Evolutionary conservation across 345 rosid species (phyloP).

Genomic region (Streptanthus diversifolius): DNA sequence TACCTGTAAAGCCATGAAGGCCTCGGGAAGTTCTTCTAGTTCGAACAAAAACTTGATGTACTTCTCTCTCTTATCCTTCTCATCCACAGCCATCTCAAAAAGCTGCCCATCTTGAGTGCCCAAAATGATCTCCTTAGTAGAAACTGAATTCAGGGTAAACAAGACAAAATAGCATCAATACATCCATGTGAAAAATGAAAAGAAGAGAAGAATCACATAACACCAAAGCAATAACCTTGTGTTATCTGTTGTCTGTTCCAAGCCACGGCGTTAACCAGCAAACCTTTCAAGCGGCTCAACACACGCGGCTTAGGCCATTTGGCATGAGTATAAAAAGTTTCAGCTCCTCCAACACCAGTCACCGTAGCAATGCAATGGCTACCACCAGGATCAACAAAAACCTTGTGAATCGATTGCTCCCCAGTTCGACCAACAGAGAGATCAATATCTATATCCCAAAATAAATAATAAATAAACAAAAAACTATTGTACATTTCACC

Average conservation of each 20-base stretch:
- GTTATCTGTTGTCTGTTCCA: conserved; percentile 96
- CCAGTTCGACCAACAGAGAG: conserved; percentile 81
- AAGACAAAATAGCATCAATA: conserved; percentile 19
- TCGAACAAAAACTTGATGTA: conserved; percentile 77
- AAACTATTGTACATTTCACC: neutral
- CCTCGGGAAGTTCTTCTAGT: conserved; percentile 81
- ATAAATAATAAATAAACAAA: neutral
- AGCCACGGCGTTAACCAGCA: conserved; percentile 81
- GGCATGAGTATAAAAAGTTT: conserved; percentile 85
- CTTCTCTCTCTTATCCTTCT: conserved; percentile 95
- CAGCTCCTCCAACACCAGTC: conserved; percentile 78
- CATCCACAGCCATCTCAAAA: conserved; percentile 87
- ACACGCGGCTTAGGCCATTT: conserved; percentile 94
- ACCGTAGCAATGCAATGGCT: conserved; percentile 90
- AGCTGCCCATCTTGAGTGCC: conserved; percentile 95
- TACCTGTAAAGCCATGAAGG: conserved; percentile 95
- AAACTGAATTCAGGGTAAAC: conserved; percentile 44
- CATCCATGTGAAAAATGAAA: neutral
- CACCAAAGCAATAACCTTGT: conserved; percentile 55
- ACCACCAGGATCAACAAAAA: conserved; percentile 97
- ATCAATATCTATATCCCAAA: conserved; percentile 61
- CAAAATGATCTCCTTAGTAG: conserved; percentile 88
- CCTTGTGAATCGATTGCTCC: conserved; percentile 85
- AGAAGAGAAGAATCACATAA: neutral
- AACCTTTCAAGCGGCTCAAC: conserved; percentile 71